Base-by-base conservation (phyloP, 257 asterid genomes). In the Ocimum tenuiflorum region DNA sequence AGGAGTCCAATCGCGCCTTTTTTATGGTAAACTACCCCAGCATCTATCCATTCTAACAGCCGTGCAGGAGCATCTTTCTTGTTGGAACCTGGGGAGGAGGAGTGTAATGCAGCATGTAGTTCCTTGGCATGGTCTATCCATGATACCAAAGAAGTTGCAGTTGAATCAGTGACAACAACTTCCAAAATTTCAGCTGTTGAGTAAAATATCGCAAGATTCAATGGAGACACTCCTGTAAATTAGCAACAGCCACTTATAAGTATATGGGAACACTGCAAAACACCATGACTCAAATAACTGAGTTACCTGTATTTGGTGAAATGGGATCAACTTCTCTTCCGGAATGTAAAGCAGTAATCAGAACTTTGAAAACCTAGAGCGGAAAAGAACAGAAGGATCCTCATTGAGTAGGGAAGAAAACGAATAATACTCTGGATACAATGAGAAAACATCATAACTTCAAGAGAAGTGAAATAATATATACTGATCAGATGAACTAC, bases 41-140 rank as follows among this genome's bases (percentile, higher is more conserved):
- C 96, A 83, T 94, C 99, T 59, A 94, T 90, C 99, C 97, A 90
- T 60, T 94, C 97, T 81, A 94, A 69, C 49, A 94, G 94, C 77
- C 99, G 78, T 17, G 92, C 90, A 72, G 99, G 97, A 60, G 97
- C 90, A 75, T 94, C 99, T 75, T 90, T 94, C 82, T 78, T 73
- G 70, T 73, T 73, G 42, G 78, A 73, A 73, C 78, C 78, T 60
- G 74, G 66, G 55, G 74, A 67, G 47, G 78, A 73, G 41, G 78
- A 73, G 45, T 73, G 78, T 45, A 73, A 67, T 60, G 78, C 70
- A 57, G 64, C 60, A 67, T 67, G 70, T 60, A 73, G 61, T 54
- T 73, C 78, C 49, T 67, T 73, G 15, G 78, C 78, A 60, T 60
- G 74, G 55, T 67, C 74, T 42, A 73, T 67, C 78, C 78, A 73